Percentiles rank a stretch among this genome's conserved stretches.
Evolutionary conservation across 169 alveolate species (phyloP).

Genomic region (Plasmodium yoelii): DNA sequence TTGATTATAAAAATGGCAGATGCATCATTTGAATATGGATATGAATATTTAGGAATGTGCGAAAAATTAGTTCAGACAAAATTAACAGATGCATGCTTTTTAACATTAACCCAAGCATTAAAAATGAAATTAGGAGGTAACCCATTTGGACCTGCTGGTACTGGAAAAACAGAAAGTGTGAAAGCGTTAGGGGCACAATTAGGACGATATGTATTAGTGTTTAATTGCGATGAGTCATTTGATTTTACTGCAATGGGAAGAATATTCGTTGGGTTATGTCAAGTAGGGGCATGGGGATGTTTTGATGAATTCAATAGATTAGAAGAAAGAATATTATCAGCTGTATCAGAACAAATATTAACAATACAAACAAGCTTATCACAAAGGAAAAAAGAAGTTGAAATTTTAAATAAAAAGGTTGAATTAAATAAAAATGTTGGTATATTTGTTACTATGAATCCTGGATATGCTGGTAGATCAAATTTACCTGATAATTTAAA

Average conservation of each 20-base stretch:
- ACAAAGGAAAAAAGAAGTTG: conserved; percentile 89
- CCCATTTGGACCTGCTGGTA: conserved; percentile 99
- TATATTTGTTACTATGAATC: conserved; percentile 98
- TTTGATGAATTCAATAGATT: conserved; percentile 99
- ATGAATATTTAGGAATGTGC: conserved; percentile 97
- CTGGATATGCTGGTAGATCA: conserved; percentile 99
- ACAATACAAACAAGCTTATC: conserved; percentile 94
- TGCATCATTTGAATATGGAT: conserved; percentile 96
- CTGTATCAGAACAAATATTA: conserved; percentile 95
- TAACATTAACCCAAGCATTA: conserved; percentile 97
- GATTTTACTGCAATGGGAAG: conserved; percentile 98
- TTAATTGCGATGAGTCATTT: conserved; percentile 98
- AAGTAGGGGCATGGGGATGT: conserved; percentile 99
- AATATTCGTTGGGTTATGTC: conserved; percentile 95
- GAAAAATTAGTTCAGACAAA: conserved; percentile 98
- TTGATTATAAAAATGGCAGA: conserved; percentile 93
- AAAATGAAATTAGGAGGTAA: conserved; percentile 97
- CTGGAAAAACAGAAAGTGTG: conserved; percentile 99
- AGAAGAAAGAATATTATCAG: conserved; percentile 96
- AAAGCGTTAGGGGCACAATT: conserved; percentile 97
- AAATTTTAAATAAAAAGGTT: conserved; percentile 88
- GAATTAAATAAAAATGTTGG: conserved; percentile 95
- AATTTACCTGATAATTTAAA: conserved; percentile 97
- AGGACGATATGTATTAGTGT: conserved; percentile 97
- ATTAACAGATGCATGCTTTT: conserved; percentile 98